Evolutionary conservation across 306 rosid species (phyloP), one percentile per base, ranked within the genome.

Genomic region (Alnus rubra): DNA sequence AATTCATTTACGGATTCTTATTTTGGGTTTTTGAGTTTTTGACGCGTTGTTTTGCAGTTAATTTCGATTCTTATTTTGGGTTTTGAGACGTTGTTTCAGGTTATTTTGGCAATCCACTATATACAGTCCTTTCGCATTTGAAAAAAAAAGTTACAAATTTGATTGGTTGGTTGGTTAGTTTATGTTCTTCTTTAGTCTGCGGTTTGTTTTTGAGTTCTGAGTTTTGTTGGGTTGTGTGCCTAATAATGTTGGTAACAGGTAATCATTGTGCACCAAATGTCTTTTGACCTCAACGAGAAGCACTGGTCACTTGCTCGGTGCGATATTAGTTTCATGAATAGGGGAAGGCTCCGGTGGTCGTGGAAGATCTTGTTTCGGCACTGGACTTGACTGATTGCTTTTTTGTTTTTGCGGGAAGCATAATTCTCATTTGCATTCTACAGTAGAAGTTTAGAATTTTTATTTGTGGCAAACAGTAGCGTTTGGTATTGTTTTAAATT

Each of bases 301-400:
- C 56, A 67, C 69, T 73, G 73, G 54, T 74, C 78, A 74, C 19
- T 14, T 52, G 18, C 79, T 73, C 12, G 71, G 64, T 77, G 74
- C 12, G 69, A 75, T 54, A 74, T 77, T 60, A 31, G 82, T 63
- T 81, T 82, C 18, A 88, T 88, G 87, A 79, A 84, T 75, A 49
- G 88, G 60, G 85, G 88, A 73, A 76, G 88, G 76, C 76, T 84
- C 12, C 75, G 85, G 89, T 79, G 87, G 68, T 82, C 82, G 54
- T 69, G 82, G 87, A 86, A 78, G 83, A 79, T 79, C 1, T 74
- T 88, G 80, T 88, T 88, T 62, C 88, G 90, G 35, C 90, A 86
- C 63, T 88, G 88, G 92, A 86, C 89, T 71, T 88, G 85, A 86
- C 74, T 18, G 56, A 33, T 42, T 65, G 16, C 45, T 31, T 49